Evolutionary conservation across 352 stramenopile genomes (phyloP).

Genomic region (Globisporangium megalacanthum): DNA sequence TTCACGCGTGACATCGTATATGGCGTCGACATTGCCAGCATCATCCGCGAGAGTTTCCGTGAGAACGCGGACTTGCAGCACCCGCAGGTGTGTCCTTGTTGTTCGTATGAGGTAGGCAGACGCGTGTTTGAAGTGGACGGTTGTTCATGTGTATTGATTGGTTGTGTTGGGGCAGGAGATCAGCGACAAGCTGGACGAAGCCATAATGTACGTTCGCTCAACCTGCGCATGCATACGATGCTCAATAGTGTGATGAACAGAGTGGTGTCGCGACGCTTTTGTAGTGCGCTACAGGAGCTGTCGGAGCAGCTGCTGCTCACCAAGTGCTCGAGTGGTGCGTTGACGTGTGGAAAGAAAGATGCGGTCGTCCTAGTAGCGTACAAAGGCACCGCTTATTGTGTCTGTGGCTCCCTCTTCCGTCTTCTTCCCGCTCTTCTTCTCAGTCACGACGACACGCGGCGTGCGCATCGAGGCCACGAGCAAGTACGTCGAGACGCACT

Average conservation of each 20-base stretch:
- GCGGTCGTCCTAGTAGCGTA: not conserved
- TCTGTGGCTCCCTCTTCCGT: not conserved
- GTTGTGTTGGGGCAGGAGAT: conserved; percentile 16
- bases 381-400: not conserved
- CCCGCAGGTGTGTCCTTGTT: conserved; percentile 20
- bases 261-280: too few species aligned
- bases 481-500: conserved; percentile 56
- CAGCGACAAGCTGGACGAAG: conserved; percentile 56
- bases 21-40: conserved; percentile 25
- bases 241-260: not conserved
- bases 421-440: not conserved
- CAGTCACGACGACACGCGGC: conserved; percentile 64
- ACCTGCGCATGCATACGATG: not conserved
- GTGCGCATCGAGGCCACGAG: conserved; percentile 72
- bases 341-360: not conserved
- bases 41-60: conserved; percentile 42
- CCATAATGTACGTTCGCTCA: conserved; percentile 35
- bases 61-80: conserved; percentile 30
- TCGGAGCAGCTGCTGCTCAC: conserved; percentile 61
- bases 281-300: conserved; percentile 51
- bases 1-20: conserved; percentile 24
- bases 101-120: not conserved
- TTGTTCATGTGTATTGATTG: not conserved
- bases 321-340: conserved; percentile 65
- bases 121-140: too few species aligned